Evolutionary conservation across 768 basidiomycete species (phyloP), one percentile per base, ranked within the genome.

Genomic region (Amylocystis lapponica): DNA sequence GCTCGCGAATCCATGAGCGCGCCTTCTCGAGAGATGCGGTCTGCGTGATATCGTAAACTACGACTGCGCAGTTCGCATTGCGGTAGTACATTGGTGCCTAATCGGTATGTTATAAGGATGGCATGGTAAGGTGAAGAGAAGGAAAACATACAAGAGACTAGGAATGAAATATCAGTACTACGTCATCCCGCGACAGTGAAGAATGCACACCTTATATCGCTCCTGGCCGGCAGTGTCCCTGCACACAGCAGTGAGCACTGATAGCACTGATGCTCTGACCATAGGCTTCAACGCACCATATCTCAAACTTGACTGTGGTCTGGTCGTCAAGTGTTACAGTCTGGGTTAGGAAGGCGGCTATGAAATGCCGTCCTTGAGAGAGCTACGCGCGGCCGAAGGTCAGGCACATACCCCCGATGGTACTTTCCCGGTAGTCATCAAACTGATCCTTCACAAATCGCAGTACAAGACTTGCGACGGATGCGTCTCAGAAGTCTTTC

Each of bases 181-280:
- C 27, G 50, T 27, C 16, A 17, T 37, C 36, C 36, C 21, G 36
- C 10, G 22, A 10, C 13, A 23, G 20, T 37, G 10, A 11, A 9
- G 36, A 37, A 11, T 27, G 45, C 59, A 17, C 37, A 65, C 86
- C 79, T 92, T 93, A 69, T 94, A 95, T 52, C 92, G 81, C 66
- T 95, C 92, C 69, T 95, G 92, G 25, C 92, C 92, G 31, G 92
- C 92, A 29, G 92, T 95, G 67, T 95, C 92, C 92, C 92, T 92
- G 48, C 22, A 19, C 9, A 13, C 27, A 14, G 36, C 41, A 11
- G 36, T 37, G 9, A 11, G 11, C 22, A 7, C 6, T 9, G 5
- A 44, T 32, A 33, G 40, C 41, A 39, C 36, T 34, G 16, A 16
- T 30, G 26, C 45, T 30, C 33, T 33, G 19, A 36, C 4, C 16